phyloP scores from a whole-genome alignment of 495 filamentous ascomycete genomes.

The Trichoderma asperelloides region DNA sequence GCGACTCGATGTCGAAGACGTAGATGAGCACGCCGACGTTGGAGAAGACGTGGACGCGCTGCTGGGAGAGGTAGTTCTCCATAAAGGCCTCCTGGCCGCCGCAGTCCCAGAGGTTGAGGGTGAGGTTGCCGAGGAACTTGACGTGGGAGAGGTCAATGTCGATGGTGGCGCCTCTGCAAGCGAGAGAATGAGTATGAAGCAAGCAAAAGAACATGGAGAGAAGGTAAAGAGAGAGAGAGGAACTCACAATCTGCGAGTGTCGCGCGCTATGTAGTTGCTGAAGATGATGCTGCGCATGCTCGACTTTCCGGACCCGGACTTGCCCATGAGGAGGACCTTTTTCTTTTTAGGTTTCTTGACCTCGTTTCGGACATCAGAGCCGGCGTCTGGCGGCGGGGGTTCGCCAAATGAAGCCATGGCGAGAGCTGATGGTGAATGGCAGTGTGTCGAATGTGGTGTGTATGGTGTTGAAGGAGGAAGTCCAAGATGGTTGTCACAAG shows the following conservation, averaged over 20 bases:
- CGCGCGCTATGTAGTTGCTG: conserved; percentile 93
- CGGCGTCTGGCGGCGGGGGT: background rate
- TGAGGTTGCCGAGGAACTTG: conserved; percentile 94
- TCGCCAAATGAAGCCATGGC: conserved; percentile 6
- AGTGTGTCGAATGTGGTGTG: background rate
- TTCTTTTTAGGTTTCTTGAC: conserved; percentile 53
- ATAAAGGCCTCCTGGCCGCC: conserved; percentile 98
- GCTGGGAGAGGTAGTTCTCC: conserved; percentile 91
- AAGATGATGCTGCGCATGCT: conserved; percentile 98
- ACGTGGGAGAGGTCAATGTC: conserved; percentile 97
- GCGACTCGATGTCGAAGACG: conserved; percentile 96
- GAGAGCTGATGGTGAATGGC: background rate
- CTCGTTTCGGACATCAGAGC: conserved; percentile 26
- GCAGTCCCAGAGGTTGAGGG: conserved; percentile 97
- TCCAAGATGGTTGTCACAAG: background rate
- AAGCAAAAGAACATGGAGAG: background rate
- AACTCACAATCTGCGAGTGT: conserved; percentile 69
- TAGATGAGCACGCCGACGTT: conserved; percentile 97
- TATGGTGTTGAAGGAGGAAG: background rate
- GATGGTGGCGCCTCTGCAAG: conserved; percentile 73
- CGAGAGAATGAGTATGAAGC: background rate
- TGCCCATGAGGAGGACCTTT: conserved; percentile 65
- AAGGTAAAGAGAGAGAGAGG: background rate
- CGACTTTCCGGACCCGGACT: conserved; percentile 97
- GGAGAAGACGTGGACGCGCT: conserved; percentile 91